A percentile compares a stretch with the other conserved stretches of the same genome.
Evolutionary conservation across 139 green algal species (phyloP).

Genomic region (Picochlorum sp.): DNA sequence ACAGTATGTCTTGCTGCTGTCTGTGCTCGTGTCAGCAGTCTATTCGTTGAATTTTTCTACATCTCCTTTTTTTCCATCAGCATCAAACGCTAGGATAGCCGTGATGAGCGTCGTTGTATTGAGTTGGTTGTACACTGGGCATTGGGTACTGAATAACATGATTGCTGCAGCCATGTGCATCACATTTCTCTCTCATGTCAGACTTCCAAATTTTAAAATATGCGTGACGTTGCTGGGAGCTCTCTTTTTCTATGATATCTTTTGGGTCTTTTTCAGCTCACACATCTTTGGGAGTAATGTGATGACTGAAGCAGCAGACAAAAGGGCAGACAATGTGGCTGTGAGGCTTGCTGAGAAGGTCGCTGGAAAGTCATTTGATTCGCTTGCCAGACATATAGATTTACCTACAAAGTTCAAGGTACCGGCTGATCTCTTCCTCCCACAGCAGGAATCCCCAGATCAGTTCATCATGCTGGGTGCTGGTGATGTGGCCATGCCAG

Average conservation of each 20-base stretch:
- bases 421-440: not conserved
- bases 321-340: constrained; percentile 8
- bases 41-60: constrained; percentile 3
- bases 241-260: constrained; percentile 19
- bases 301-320: constrained; percentile 4
- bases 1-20: constrained; percentile 1
- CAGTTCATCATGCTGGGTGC: constrained; percentile 11
- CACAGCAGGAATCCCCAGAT: not conserved
- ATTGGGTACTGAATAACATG: constrained; percentile 21
- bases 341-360: constrained; percentile 8
- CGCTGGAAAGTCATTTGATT: not conserved
- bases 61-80: not conserved
- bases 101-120: not conserved
- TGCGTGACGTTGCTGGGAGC: constrained; percentile 4
- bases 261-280: constrained; percentile 22
- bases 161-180: constrained; percentile 10
- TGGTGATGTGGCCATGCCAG: constrained; percentile 14
- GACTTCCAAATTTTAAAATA: constrained; percentile 19
- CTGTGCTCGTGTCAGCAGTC: not conserved
- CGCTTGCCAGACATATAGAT: constrained; percentile 9
- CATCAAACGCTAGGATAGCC: too few relatives aligned
- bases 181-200: constrained; percentile 15
- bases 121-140: constrained; percentile 7
- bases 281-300: constrained; percentile 18
- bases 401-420: constrained; percentile 16